Conservation (phyloP, 345 rosid genomes). For the Cardamine occulta region DNA sequence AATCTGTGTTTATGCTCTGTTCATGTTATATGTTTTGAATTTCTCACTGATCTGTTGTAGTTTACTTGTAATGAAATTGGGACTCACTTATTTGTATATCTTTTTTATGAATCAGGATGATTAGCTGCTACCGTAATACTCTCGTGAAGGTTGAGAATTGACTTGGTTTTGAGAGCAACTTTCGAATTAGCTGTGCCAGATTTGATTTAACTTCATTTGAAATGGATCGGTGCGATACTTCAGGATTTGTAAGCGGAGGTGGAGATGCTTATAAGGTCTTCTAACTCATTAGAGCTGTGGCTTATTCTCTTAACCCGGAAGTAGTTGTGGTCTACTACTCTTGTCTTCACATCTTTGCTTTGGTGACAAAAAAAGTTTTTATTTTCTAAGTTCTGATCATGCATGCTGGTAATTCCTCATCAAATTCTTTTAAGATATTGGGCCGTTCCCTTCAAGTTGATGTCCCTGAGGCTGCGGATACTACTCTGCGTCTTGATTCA, state of each 20-base stretch:
- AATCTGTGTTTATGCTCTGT: slow-evolving; percentile 18
- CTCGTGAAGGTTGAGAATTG: slow-evolving; percentile 38
- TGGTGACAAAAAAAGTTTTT: slow-evolving; percentile 46
- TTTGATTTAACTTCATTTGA: slow-evolving; percentile 35
- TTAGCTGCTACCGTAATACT: slow-evolving; percentile 34
- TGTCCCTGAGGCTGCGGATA: slow-evolving; percentile 56
- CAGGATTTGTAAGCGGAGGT: slow-evolving; percentile 98
- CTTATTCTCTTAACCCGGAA: slow-evolving; percentile 58
- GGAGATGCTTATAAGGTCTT: slow-evolving; percentile 47
- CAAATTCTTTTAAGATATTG: slow-evolving; percentile 59
- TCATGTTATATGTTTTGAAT: neutral
- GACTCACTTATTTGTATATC: slow-evolving; percentile 16
- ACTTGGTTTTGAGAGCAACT: slow-evolving; percentile 29
- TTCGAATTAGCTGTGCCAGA: slow-evolving; percentile 20
- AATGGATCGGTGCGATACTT: slow-evolving; percentile 88
- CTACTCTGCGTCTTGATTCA: slow-evolving; percentile 76
- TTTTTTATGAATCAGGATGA: slow-evolving; percentile 58
- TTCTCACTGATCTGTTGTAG: too few species aligned
- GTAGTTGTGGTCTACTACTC: slow-evolving; percentile 59
- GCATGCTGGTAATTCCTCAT: slow-evolving; percentile 61
- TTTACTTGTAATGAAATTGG: neutral
- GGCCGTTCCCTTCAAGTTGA: slow-evolving; percentile 54
- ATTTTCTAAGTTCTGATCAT: slow-evolving; percentile 48
- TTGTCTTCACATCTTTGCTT: slow-evolving; percentile 44
- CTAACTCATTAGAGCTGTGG: slow-evolving; percentile 62